Evolutionary conservation across 2,329 filamentous ascomycete species (phyloP), one percentile per base, ranked within the genome.

Genomic region (Sphaerostilbella broomeana): DNA sequence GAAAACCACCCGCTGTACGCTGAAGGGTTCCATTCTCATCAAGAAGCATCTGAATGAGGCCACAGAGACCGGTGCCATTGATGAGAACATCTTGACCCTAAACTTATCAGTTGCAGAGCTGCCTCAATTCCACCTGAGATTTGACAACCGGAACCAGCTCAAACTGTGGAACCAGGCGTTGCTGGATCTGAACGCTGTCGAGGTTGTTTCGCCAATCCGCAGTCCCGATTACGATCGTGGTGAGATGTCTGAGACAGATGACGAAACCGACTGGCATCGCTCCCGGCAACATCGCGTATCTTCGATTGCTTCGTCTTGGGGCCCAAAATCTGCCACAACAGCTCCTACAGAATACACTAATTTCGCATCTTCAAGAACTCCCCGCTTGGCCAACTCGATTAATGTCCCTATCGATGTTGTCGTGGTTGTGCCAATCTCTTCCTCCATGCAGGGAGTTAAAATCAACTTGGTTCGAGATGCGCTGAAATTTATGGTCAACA

Each of bases 371-470:
- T n/a, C n/a, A n/a, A 73, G 59, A 54, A 66, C 65, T 37, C 53
- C 54, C 40, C 52, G 50, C 7, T 65, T 63, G 45, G 64, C 46
- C 32, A 51, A 67, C 15, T 75, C 81, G 5, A 60, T 90, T 33
- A 92, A 98, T 57, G 86, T 97, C 12, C 90, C 92, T 2, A 78
- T 97, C 38, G 92, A 98, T 56, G 81, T 98, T 20, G 90, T 98
- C 0, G 87, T 97, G 1, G 92, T 98, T 16, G 89, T 98, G 22
- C 92, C 92, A 0, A 88, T 98, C 5, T 97, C 92, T 0, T 94
- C 90, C 1, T 97, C 92, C 0, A 98, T 97, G 90, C 92, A 97
- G 62, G 92, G 92, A n/a, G 77, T 98, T 45, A 98, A 98, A 67
- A 95, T 97, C 57, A 94, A 90, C 46, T 72, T 98, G 1, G 78